Base-by-base conservation (phyloP, 345 rosid genomes). In the Salix purpurea region DNA sequence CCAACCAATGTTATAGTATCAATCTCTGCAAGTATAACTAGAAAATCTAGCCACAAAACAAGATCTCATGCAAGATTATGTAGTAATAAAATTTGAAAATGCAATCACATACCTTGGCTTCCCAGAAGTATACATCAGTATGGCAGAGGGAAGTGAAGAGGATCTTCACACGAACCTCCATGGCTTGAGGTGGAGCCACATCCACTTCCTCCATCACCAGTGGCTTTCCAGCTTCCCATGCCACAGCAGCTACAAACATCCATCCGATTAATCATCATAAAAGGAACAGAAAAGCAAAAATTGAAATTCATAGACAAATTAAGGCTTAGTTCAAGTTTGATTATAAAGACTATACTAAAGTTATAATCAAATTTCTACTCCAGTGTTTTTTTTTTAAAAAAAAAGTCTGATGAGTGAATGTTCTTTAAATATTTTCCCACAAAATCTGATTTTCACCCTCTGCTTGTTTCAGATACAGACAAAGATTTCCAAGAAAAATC, bases 201-300 rank as follows among this genome's bases (percentile, higher is more conserved):
- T 86, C 91, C 83, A 86, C 88, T 71, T 86, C 81, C 61, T 86
- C 85, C 0, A 88, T 85, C 66, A 78, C 84, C 72, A 88, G 68
- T 69, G 88, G 89, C 83, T 88, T 88, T 65, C 89, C 88, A 8
- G 91, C 87, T 75, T 88, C 88, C 89, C 89, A 88, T 62, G 87
- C 87, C 58, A 88, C 86, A 7, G 88, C 88, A 70, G 88, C 89
- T 85, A 66, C 78, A 80, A 16, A 30, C 9, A 66, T 13, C 37
- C 67, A 64, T 30, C 19, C 32, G 5, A 28, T 64, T 34, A 64
- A 24, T 24, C 9, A 28, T 61, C 7, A 66, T 15, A 7, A 66
- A 32, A 64, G 28, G 23, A 13, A n/a, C 16, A 44, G 18, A 16
- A 50, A 50, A 18, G 6, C 9, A 50, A 54, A 54, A 21, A 2